A percentile compares a stretch with the other conserved stretches of the same genome.
These are phyloP conservation scores for Petrea volubilis DNA, from an alignment of 257 asterid species.

Conservation along the genomic window DNA sequence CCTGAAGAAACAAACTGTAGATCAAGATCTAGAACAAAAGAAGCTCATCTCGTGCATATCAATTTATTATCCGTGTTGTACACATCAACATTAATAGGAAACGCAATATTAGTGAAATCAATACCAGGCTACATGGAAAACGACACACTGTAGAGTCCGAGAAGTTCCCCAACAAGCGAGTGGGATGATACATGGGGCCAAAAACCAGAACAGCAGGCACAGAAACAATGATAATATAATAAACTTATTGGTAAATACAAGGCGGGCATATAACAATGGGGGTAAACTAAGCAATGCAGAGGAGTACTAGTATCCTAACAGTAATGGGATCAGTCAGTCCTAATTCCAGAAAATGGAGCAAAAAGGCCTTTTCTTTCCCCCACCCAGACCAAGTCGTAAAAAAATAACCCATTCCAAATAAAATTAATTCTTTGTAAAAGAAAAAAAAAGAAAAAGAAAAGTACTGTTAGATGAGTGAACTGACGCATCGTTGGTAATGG, in stretches of 20 bases:
- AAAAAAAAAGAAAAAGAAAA: neutral
- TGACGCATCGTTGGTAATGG: constrained; percentile 71
- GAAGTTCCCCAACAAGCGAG: neutral
- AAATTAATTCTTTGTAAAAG: neutral
- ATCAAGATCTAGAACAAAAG: neutral
- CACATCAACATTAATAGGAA: neutral
- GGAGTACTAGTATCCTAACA: neutral
- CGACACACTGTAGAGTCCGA: neutral
- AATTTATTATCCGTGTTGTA: neutral
- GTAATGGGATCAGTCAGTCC: no score
- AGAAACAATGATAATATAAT: neutral
- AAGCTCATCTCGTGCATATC: neutral
- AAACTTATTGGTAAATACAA: neutral
- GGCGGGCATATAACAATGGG: neutral
- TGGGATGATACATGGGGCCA: neutral
- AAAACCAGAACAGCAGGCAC: neutral
- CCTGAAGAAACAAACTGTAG: constrained; percentile 39
- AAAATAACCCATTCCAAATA: neutral
- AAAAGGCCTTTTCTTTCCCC: no score
- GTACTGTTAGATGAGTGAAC: constrained; percentile 7
- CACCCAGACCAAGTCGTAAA: no score
- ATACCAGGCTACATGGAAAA: neutral
- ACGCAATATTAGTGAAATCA: neutral
- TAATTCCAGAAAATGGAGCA: no score
- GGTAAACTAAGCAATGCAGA: neutral